Evolutionary conservation across 106 monocot genomes (phyloP).

Genomic region (Acanthochlamys bracteata): DNA sequence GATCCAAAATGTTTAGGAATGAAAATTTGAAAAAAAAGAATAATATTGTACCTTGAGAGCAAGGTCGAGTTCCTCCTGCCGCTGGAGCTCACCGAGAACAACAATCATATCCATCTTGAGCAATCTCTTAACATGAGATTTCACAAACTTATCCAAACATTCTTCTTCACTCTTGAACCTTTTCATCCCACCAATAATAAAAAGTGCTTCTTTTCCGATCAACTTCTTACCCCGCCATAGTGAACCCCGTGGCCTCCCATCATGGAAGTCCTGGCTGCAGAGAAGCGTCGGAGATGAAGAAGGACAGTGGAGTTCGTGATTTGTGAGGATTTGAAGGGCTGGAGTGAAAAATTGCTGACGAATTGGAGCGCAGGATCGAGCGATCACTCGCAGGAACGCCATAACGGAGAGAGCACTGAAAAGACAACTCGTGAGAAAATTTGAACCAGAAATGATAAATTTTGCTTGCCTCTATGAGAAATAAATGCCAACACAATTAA

Average conservation of each 20-base stretch:
- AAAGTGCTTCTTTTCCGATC: constrained; percentile 90
- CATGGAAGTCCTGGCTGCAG: constrained; percentile 48
- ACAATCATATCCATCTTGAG: constrained; percentile 89
- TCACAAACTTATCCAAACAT: constrained; percentile 64
- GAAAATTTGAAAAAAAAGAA: background rate
- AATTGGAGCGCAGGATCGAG: background rate
- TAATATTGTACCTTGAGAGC: constrained; percentile 60
- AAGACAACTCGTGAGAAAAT: too few relatives aligned
- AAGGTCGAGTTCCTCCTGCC: constrained; percentile 72
- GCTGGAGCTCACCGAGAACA: constrained; percentile 72
- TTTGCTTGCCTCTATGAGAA: too few relatives aligned
- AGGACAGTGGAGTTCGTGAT: too few relatives aligned
- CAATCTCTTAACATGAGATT: constrained; percentile 61
- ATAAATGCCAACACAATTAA: too few relatives aligned
- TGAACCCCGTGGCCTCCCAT: constrained; percentile 84
- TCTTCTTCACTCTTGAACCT: constrained; percentile 87
- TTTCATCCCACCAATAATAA: constrained; percentile 75
- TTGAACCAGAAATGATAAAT: too few relatives aligned
- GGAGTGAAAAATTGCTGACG: background rate
- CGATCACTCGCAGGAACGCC: too few relatives aligned
- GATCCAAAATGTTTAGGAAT: background rate
- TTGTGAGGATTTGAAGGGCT: background rate
- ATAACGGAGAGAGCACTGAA: too few relatives aligned
- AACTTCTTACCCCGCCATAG: constrained; percentile 96
- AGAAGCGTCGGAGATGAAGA: background rate